phyloP scores from a whole-genome alignment of 2,329 filamentous ascomycete genomes.

The Diaporthe citriasiana region DNA sequence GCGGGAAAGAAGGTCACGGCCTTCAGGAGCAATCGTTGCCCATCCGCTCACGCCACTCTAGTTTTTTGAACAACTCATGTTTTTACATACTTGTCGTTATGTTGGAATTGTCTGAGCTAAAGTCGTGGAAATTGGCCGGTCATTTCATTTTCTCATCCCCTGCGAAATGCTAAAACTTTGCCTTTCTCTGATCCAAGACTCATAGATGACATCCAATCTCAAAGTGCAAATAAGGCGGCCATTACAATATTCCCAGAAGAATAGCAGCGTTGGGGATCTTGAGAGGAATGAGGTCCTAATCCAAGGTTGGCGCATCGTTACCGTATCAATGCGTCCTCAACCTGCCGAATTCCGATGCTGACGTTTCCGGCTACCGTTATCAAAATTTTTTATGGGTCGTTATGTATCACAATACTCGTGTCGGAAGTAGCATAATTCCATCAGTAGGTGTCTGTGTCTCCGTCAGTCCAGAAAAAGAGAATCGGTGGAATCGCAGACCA shows the following conservation, averaged over 20 bases:
- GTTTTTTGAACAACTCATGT: not conserved
- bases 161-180: not conserved
- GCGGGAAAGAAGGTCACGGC: not conserved
- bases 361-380: not conserved
- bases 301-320: not conserved
- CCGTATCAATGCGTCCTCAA: not conserved
- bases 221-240: too few relatives aligned
- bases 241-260: not conserved
- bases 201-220: too few relatives aligned
- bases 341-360: not conserved
- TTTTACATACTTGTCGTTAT: not conserved
- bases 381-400: not conserved
- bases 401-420: not conserved
- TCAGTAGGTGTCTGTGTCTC: not conserved
- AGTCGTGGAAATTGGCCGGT: not conserved
- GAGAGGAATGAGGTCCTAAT: too few relatives aligned
- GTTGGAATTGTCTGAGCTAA: not conserved
- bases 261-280: not conserved
- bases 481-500: not conserved
- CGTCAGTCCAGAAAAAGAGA: slow-evolving; percentile 12
- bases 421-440: not conserved
- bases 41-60: not conserved
- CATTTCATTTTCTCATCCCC: not conserved
- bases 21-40: not conserved
- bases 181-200: too few relatives aligned